Conservation (phyloP, 176 grass and related monocot genomes). For the Oryza brachyantha region DNA sequence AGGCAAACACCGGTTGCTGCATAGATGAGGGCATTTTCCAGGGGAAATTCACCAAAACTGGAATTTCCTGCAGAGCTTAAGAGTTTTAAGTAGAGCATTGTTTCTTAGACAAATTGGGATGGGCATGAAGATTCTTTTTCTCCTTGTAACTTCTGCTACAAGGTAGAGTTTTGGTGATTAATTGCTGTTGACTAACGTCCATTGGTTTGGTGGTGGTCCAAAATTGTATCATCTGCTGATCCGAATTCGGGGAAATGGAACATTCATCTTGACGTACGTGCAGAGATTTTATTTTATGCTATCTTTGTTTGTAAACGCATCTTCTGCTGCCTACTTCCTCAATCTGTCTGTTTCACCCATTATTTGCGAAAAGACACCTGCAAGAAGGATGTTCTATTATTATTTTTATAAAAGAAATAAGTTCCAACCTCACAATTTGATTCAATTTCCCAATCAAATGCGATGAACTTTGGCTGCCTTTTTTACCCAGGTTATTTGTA, state of each 20-base stretch:
- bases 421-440: neutral
- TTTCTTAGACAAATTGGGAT: neutral
- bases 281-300: neutral
- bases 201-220: neutral
- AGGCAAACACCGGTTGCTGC: slow-evolving; percentile 25
- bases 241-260: neutral
- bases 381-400: neutral
- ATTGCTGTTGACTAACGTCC: neutral
- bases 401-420: no score
- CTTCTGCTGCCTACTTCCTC: neutral
- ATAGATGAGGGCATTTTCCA: neutral
- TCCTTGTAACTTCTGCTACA: neutral
- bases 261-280: neutral
- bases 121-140: neutral
- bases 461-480: no score
- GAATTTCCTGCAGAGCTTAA: neutral
- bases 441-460: neutral
- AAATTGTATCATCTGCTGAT: neutral
- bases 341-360: neutral
- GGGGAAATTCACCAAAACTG: neutral
- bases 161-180: slow-evolving; percentile 24
- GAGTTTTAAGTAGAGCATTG: neutral
- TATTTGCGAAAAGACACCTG: neutral
- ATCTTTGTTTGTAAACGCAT: neutral
- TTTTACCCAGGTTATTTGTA: no score